Evolutionary conservation across 2,329 filamentous ascomycete genomes (phyloP), one percentile per base, ranked within the genome.

Genomic region (Fusarium lateritium): DNA sequence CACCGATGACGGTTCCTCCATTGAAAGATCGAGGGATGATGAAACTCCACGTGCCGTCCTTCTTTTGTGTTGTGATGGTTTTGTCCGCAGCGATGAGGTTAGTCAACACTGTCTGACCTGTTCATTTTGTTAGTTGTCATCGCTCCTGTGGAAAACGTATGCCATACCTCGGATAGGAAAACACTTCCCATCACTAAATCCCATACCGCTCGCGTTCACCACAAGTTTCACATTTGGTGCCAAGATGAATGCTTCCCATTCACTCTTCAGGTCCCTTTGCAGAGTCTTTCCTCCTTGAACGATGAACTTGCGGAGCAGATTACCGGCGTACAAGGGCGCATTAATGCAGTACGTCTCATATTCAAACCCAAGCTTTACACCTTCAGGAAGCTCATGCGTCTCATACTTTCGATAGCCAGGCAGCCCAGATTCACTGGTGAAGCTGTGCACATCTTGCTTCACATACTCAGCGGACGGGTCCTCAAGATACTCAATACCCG

Each of bases 1-100:
- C 89, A 7, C 89, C 90, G 21, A 92, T 85, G 39, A 92, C 81
- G 0, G 89, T 91, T 4, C 89, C 89, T 5, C 89, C 89, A 34
- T 86, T 81, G 26, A 89, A 85, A 10, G 84, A 85, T 4, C 90
- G 83, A 1, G 89, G 88, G 7, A 92, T 86, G 45, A 84, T 84
- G 66, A 91, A 91, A 1, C 84, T 83, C 87, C 88, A 91, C 10
- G 81, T 84, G 0, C 89, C 89, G 73, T 91, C 88, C 1, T 82
- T 81, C 71, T 88, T 86, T 69, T 92, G 88, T 26, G 86, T 82
- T 4, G 90, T 92, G 21, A 92, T 81, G 0, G 78, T 80, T 34
- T 75, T 77, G 0, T 76, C 75, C 1, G 76, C 77, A 4, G 75
- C 72, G 2, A 71, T 47, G 13, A 83, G 76, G 24, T 82, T 76